Evolutionary conservation across 108 stramenopile genomes (phyloP).

Genomic region (Mediolabrus comicus): DNA sequence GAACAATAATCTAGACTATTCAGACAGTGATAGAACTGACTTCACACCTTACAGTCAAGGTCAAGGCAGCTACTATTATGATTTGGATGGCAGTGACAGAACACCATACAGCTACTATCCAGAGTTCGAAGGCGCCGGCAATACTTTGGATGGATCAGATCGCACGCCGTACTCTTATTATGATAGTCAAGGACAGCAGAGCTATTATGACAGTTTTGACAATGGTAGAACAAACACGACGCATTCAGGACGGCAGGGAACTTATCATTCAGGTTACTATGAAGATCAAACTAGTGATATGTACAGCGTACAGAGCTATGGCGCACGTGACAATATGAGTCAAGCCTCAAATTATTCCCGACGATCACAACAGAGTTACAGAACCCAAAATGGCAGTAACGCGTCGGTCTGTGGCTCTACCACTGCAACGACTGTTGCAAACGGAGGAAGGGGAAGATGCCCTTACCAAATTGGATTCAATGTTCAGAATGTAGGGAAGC

Average conservation of each 20-base stretch:
- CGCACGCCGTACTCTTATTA: too few relatives aligned
- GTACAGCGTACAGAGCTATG: not conserved
- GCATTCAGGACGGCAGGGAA: not conserved
- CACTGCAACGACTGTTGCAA: conserved; percentile 22
- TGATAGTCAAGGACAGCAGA: too few relatives aligned
- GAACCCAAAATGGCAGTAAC: not conserved
- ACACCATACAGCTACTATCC: too few relatives aligned
- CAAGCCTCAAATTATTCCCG: not conserved
- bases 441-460: conserved; percentile 29
- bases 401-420: not conserved
- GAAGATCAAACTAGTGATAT: not conserved
- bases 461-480: conserved; percentile 40
- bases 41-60: not conserved
- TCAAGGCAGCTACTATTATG: not conserved
- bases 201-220: not conserved
- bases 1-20: not conserved
- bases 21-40: not conserved
- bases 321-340: not conserved
- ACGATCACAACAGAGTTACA: not conserved
- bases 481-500: conserved; percentile 50
- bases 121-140: too few relatives aligned
- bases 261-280: not conserved
- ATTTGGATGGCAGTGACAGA: too few relatives aligned
- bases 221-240: not conserved
- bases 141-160: too few relatives aligned